phyloP scores from a whole-genome alignment of 2,329 filamentous ascomycete genomes.

The Fusarium bactridioides region DNA sequence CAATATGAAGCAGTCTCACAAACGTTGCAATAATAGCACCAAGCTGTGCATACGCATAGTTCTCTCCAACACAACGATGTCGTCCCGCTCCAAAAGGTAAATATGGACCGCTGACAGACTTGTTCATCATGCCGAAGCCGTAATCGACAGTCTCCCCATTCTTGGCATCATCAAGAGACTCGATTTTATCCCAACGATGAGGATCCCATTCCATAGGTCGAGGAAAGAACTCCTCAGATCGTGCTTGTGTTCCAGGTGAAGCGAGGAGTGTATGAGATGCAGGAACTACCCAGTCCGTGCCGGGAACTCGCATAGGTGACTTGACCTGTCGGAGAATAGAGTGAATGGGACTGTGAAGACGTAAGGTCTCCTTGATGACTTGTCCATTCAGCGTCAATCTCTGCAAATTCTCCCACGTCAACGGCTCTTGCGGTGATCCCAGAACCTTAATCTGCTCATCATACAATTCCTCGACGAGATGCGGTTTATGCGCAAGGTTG shows the following conservation, averaged over 20 bases:
- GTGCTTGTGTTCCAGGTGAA: slow-evolving; percentile 81
- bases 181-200: slow-evolving; percentile 78
- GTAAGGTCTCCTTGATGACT: slow-evolving; percentile 89
- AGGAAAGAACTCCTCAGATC: slow-evolving; percentile 78
- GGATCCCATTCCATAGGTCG: slow-evolving; percentile 85
- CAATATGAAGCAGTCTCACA: slow-evolving; percentile 79
- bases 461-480: slow-evolving; percentile 81
- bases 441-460: slow-evolving; percentile 78
- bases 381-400: slow-evolving; percentile 81
- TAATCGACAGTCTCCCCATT: slow-evolving; percentile 85
- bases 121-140: slow-evolving; percentile 91
- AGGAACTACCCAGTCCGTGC: slow-evolving; percentile 83
- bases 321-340: slow-evolving; percentile 93
- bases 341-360: slow-evolving; percentile 91
- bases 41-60: slow-evolving; percentile 92
- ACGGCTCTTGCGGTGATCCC: slow-evolving; percentile 74
- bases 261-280: slow-evolving; percentile 83
- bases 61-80: slow-evolving; percentile 94
- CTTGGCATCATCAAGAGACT: slow-evolving; percentile 52
- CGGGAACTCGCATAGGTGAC: slow-evolving; percentile 81
- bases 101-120: slow-evolving; percentile 88
- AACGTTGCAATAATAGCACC: slow-evolving; percentile 81
- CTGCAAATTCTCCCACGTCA: slow-evolving; percentile 79
- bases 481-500: slow-evolving; percentile 78
- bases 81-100: slow-evolving; percentile 94